These are phyloP conservation scores for Nepenthes gracilis DNA, from an alignment of 148 eudicot species.

Conservation along the genomic window DNA sequence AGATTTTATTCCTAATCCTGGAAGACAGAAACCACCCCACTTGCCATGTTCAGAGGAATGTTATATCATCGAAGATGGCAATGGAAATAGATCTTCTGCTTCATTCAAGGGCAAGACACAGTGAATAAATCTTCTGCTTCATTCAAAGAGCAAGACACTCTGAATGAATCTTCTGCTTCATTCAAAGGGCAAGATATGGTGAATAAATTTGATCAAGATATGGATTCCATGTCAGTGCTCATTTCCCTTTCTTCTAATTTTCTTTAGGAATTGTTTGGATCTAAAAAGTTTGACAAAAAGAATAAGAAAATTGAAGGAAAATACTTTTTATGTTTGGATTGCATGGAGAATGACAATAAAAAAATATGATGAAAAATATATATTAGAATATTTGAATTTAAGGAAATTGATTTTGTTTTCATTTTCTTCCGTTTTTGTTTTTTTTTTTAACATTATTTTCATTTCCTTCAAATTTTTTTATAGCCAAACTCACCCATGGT, in stretches of 20 bases:
- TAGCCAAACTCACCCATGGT: not conserved
- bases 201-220: slow-evolving; percentile 18
- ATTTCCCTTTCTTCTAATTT: not conserved
- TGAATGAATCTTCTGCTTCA: slow-evolving; percentile 13
- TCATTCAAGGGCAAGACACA: too few species aligned
- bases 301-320: too few species aligned
- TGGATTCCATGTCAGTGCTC: slow-evolving; percentile 33
- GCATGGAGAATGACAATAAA: too few species aligned
- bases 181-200: slow-evolving; percentile 17
- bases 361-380: too few species aligned
- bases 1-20: slow-evolving; percentile 19
- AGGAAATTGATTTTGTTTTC: not conserved
- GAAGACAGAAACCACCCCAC: slow-evolving; percentile 25
- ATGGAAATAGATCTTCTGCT: slow-evolving; percentile 5
- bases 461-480: too few species aligned
- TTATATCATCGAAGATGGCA: slow-evolving; percentile 27
- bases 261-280: not conserved
- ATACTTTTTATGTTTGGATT: too few species aligned
- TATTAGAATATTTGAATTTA: too few species aligned
- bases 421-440: too few species aligned
- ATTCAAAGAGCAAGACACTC: too few species aligned
- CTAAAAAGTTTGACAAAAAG: too few species aligned
- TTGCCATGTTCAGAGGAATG: slow-evolving; percentile 27
- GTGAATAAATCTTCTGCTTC: too few species aligned
- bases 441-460: too few species aligned